Evolutionary conservation across 176 grass and related monocot species (phyloP), one percentile per base, ranked within the genome.

Genomic region (Bromus sterilis): DNA sequence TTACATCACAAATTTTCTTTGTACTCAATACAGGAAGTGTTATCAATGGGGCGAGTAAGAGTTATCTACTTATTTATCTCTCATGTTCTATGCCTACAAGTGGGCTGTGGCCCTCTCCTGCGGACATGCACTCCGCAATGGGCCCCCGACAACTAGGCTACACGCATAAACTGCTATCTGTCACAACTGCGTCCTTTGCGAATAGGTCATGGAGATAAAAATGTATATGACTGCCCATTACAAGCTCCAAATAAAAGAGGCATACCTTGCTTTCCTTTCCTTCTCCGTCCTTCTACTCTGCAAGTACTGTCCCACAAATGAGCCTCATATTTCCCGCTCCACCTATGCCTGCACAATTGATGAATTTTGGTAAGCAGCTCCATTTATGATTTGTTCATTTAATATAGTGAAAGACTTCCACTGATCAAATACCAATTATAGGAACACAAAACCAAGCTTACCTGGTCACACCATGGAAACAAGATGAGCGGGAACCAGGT

Each of bases 321-420:
- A 57, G 92, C 96, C 83, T 99, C 96, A 86, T 74, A 99, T 82
- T 99, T 99, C 43, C 96, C 93, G 33, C 96, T 99, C 93, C 96
- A 95, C 75, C 91, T 95, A 75, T 95, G 93, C 91, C 96, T 99
- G 84, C 34, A 87, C 66, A 78, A 74, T 74, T 11, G 24, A 88
- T 75, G n/a, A 56, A 53, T 16, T 63, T 86, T 78, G 21, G 26
- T 49, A 60, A 77, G 36, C 71, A 72, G 10, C 20, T 9, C 20
- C 57, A 21, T 42, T 41, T 63, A 82, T 65, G 28, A 30, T 34
- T 48, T 53, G 34, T 56, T 15, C 60, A 55, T 7, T 83, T 80
- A 75, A 67, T 20, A 24, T 70, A 56, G 13, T 39, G 24, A 85
- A 67, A 30, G 26, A 21, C 65, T 57, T 59, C 36, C 28, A 18